Evolutionary conservation across 768 basidiomycete genomes (phyloP).

Genomic region (Scleroderma bovista): DNA sequence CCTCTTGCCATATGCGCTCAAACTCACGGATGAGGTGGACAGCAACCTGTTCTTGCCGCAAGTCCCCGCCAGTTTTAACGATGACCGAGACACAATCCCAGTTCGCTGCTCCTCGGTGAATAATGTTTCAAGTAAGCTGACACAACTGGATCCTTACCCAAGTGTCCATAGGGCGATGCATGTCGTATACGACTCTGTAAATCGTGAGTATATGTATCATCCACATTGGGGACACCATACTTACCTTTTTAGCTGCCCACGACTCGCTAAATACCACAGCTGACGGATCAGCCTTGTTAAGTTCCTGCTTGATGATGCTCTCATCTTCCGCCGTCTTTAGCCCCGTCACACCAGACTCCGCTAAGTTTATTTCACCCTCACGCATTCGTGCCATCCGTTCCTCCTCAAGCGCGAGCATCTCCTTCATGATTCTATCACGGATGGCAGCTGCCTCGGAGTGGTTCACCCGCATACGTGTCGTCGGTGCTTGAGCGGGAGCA

Average conservation of each 20-base stretch:
- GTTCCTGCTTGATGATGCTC: slow-evolving; percentile 83
- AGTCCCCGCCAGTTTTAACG: slow-evolving; percentile 95
- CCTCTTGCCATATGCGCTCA: slow-evolving; percentile 91
- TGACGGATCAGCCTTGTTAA: slow-evolving; percentile 94
- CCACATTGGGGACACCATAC: slow-evolving; percentile 5
- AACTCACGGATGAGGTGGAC: slow-evolving; percentile 94
- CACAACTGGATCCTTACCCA: slow-evolving; percentile 45
- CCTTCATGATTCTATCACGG: slow-evolving; percentile 93
- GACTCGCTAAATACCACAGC: slow-evolving; percentile 95
- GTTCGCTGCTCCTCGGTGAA: slow-evolving; percentile 39
- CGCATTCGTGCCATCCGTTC: slow-evolving; percentile 94
- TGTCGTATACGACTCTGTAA: slow-evolving; percentile 82
- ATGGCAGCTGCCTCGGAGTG: slow-evolving; percentile 84
- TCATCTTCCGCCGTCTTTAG: slow-evolving; percentile 84
- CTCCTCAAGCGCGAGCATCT: slow-evolving; percentile 96
- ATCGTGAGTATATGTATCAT: slow-evolving; percentile 2
- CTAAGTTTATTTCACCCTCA: slow-evolving; percentile 60
- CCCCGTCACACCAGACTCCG: slow-evolving; percentile 34
- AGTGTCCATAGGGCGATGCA: slow-evolving; percentile 91
- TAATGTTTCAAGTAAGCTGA: neutral
- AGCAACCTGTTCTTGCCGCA: slow-evolving; percentile 96
- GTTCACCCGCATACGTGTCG: slow-evolving; percentile 67
- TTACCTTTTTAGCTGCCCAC: slow-evolving; percentile 89
- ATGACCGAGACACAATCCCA: slow-evolving; percentile 96
- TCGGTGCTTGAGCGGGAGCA: slow-evolving; percentile 24